Percentiles rank a stretch among this genome's conserved stretches.
These are phyloP conservation scores for Dovyalis caffra DNA, from an alignment of 345 rosid species.

Conservation along the genomic window DNA sequence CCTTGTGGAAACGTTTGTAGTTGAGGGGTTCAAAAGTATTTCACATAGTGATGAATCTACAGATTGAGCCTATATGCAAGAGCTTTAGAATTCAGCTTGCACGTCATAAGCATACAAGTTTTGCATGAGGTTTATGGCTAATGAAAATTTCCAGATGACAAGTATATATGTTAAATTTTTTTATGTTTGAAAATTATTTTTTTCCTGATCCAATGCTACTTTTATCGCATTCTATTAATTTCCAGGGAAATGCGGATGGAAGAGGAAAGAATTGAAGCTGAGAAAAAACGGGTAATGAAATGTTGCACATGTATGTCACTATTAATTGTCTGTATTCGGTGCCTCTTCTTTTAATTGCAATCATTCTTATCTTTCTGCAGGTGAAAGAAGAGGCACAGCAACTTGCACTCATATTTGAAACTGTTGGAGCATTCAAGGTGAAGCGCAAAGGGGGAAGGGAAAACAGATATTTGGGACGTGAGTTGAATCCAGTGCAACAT, in stretches of 20 bases:
- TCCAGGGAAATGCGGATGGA: constrained; percentile 78
- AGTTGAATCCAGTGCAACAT: constrained; percentile 28
- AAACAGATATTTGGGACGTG: constrained; percentile 86
- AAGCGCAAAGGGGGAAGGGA: constrained; percentile 94
- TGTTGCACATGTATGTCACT: not conserved
- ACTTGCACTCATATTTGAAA: constrained; percentile 75
- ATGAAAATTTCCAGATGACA: not conserved
- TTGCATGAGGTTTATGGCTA: not conserved
- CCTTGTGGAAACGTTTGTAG: not conserved
- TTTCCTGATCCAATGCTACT: not conserved
- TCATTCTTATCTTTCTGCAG: constrained; percentile 35
- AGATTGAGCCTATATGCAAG: not conserved
- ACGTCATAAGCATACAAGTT: not conserved
- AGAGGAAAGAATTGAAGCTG: constrained; percentile 90
- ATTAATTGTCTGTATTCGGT: not conserved
- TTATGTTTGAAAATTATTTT: not conserved
- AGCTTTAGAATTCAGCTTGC: not conserved
- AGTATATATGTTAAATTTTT: not conserved
- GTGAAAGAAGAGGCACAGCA: constrained; percentile 94
- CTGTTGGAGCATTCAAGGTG: constrained; percentile 90
- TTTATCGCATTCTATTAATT: not conserved
- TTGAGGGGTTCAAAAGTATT: not conserved
- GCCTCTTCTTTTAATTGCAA: not conserved
- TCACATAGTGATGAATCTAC: not conserved
- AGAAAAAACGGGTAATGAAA: constrained; percentile 72